Conservation (phyloP, 1,284 basidiomycete species). For the Ceratorhiza oryzae-sativae region DNA sequence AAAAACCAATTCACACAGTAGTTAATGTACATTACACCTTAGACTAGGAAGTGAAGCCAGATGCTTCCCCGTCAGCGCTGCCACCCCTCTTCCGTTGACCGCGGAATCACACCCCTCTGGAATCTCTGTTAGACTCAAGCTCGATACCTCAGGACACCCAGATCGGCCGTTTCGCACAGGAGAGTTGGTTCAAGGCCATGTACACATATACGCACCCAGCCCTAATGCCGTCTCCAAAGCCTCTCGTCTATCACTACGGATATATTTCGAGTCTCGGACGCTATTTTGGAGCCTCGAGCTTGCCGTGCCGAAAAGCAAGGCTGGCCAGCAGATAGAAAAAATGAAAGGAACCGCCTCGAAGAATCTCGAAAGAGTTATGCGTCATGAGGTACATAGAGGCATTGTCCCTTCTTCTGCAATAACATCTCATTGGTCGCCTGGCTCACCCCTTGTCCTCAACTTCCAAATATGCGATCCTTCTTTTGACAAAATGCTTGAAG, state of each 20-base stretch:
- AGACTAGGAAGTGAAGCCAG: slow-evolving; percentile 24
- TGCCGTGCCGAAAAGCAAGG: neutral
- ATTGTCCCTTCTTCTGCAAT: neutral
- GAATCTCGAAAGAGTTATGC: slow-evolving; percentile 22
- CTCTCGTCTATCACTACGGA: slow-evolving; percentile 10
- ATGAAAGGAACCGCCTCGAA: neutral
- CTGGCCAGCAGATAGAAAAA: neutral
- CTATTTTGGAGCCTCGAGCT: slow-evolving; percentile 24
- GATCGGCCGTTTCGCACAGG: slow-evolving; percentile 10
- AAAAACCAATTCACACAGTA: neutral
- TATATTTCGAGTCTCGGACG: slow-evolving; percentile 35
- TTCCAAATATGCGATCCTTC: neutral
- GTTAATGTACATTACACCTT: neutral
- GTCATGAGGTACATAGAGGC: slow-evolving; percentile 24
- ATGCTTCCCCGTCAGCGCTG: slow-evolving; percentile 32
- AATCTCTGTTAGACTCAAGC: slow-evolving; percentile 7
- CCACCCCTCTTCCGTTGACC: slow-evolving; percentile 6
- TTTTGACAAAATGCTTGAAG: neutral
- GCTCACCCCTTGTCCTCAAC: neutral
- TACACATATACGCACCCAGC: slow-evolving; percentile 15
- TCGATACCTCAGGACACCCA: slow-evolving; percentile 1
- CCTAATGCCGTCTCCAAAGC: neutral
- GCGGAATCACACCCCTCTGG: slow-evolving; percentile 20
- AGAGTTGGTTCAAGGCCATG: slow-evolving; percentile 14
- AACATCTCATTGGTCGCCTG: slow-evolving; percentile 1